Evolutionary conservation across 2,329 filamentous ascomycete genomes (phyloP), one percentile per base, ranked within the genome.

Genomic region (Hypoxylon rubiginosum): DNA sequence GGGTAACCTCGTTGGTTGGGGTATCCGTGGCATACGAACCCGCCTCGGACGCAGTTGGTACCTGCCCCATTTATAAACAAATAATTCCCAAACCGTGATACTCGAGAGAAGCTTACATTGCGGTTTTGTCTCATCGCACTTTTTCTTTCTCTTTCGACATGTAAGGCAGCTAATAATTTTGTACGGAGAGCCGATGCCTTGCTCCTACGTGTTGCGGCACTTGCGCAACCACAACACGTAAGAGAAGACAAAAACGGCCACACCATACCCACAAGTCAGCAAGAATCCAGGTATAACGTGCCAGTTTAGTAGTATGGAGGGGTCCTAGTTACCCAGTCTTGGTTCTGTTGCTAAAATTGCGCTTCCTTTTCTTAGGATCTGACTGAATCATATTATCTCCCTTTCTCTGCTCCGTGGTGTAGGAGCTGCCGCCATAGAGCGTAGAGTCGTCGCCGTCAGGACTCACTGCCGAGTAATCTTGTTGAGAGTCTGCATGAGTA

Each of bases 61-160:
- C 92, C 92, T 95, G 69, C 64, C 62, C 66, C 66, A 67, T 39
- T 32, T 49, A 53, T 69, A 43, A 74, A 71, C 51, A 69, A 68
- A 73, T 51, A 66, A 46, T 15, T 15, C 34, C n/a, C 49, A 17
- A 19, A 32, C 51, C 28, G 21, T 28, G 45, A 43, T 48, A 45
- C 9, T 19, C 15, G 4, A n/a, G 24, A 32, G 1, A 50, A 36
- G 84, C 92, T 85, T 84, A 97, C 96, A 98, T 79, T 93, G 90
- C 26, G 96, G 96, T 79, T 97, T 97, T 58, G 87, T 88, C 82
- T 98, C 96, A 77, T 98, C 95, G 76, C 96, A 98, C 81, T 98
- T 98, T 88, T 98, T 98, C 86, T 98, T 98, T 64, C 95, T 88
- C 76, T 89, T 88, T 65, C 95, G 87, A 78, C 95, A 98, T 5